These are phyloP conservation scores for Pseudogymnoascus sp. DNA, from an alignment of 2,329 filamentous ascomycete species.

Conservation along the genomic window DNA sequence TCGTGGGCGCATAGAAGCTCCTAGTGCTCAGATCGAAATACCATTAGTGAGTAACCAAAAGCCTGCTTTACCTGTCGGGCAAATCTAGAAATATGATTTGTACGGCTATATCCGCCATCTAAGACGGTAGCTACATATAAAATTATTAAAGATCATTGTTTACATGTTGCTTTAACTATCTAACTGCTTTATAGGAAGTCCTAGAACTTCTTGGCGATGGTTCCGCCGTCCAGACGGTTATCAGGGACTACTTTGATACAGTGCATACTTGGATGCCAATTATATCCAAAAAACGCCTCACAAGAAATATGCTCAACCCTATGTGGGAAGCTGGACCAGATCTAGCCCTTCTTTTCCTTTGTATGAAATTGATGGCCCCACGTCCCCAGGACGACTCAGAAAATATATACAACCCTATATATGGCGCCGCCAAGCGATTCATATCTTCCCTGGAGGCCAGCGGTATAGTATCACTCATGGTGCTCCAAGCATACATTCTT, in stretches of 20 bases:
- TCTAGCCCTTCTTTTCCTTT: conserved; percentile 39
- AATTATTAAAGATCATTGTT: background rate
- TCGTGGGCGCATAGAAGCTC: conserved; percentile 31
- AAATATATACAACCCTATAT: conserved; percentile 33
- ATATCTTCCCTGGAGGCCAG: conserved; percentile 34
- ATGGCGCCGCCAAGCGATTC: conserved; percentile 38
- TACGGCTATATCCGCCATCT: background rate
- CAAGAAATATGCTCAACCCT: conserved; percentile 32
- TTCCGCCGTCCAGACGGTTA: conserved; percentile 31
- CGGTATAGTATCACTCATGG: conserved; percentile 36
- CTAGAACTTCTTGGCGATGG: conserved; percentile 34
- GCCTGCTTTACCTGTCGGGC: background rate
- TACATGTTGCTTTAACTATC: background rate
- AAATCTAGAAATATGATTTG: background rate
- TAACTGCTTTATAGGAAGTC: conserved; percentile 28
- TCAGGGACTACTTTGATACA: conserved; percentile 37
- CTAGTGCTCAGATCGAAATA: conserved; percentile 33
- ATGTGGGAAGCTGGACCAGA: conserved; percentile 39
- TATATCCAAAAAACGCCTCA: conserved; percentile 39
- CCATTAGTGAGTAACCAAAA: conserved; percentile 29
- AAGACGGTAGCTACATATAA: background rate
- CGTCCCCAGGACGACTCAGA: conserved; percentile 31
- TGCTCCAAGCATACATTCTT: conserved; percentile 40
- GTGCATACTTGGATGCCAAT: conserved; percentile 43
- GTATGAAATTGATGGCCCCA: conserved; percentile 41